phyloP scores from a whole-genome alignment of 495 filamentous ascomycete species.

The Amniculicola lignicola region DNA sequence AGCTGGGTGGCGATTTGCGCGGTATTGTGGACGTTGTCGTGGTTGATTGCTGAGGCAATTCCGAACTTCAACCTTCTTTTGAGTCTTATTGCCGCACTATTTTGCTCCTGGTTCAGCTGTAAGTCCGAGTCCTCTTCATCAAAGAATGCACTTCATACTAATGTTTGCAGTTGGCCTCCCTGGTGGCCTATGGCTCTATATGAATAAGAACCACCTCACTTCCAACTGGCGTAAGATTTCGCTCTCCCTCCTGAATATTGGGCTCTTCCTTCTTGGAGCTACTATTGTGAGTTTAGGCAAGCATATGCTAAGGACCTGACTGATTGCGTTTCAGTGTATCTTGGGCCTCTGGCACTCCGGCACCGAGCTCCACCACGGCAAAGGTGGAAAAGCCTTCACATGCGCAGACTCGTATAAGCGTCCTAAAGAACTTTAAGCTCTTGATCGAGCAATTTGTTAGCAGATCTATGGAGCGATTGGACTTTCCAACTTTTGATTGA shows the following conservation, averaged over 20 bases:
- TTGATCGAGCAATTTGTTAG: too few species aligned
- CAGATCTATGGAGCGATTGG: too few species aligned
- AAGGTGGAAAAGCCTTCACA: slow-evolving; percentile 23
- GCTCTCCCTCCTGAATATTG: slow-evolving; percentile 11
- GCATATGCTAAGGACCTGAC: too few species aligned
- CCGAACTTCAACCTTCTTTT: slow-evolving; percentile 59
- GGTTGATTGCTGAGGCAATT: slow-evolving; percentile 69
- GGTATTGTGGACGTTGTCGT: slow-evolving; percentile 62
- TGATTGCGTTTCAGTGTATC: too few species aligned
- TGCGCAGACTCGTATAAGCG: too few species aligned
- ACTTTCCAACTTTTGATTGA: too few species aligned
- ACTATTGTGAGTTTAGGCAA: slow-evolving; percentile 22
- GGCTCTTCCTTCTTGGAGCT: slow-evolving; percentile 17
- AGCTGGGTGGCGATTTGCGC: slow-evolving; percentile 60
- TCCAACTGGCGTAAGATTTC: slow-evolving; percentile 3
- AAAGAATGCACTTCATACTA: neutral
- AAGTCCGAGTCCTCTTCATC: neutral
- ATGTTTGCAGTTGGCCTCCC: slow-evolving; percentile 13
- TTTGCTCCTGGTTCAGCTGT: slow-evolving; percentile 32
- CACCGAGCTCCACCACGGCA: slow-evolving; percentile 9
- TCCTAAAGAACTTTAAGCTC: too few species aligned
- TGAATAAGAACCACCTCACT: slow-evolving; percentile 14
- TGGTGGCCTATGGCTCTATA: slow-evolving; percentile 24
- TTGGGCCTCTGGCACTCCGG: slow-evolving; percentile 27
- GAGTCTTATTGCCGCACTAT: slow-evolving; percentile 36